Conservation (phyloP, 805 yeast genomes). For the Monosporozyma aerobia region DNA sequence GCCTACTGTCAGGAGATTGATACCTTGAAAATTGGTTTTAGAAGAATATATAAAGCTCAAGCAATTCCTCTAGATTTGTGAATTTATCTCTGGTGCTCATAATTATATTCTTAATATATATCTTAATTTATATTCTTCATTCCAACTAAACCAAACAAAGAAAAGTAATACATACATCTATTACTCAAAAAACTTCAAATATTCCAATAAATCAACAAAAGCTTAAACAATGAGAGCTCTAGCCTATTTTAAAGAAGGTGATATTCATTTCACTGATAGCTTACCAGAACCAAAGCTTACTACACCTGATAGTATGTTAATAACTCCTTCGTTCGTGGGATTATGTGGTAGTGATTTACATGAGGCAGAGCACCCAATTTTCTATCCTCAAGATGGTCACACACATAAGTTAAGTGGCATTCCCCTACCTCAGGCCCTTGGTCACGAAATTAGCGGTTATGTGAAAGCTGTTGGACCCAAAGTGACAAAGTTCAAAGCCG, state of each 20-base stretch:
- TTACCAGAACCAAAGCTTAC: slow-evolving; percentile 30
- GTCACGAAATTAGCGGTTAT: slow-evolving; percentile 46
- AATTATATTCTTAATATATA: too few relatives aligned
- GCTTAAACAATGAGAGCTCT: slow-evolving; percentile 35
- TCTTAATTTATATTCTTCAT: too few relatives aligned
- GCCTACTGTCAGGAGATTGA: too few relatives aligned
- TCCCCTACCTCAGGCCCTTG: slow-evolving; percentile 38
- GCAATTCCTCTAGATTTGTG: too few relatives aligned
- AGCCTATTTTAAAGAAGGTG: slow-evolving; percentile 37
- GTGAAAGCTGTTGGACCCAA: slow-evolving; percentile 37
- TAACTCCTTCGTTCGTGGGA: slow-evolving; percentile 43
- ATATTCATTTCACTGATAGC: slow-evolving; percentile 33
- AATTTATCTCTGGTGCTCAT: too few relatives aligned
- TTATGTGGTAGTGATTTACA: slow-evolving; percentile 56
- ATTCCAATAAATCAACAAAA: neutral
- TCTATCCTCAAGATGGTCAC: slow-evolving; percentile 36
- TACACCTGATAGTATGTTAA: slow-evolving; percentile 32
- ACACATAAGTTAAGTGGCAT: slow-evolving; percentile 33
- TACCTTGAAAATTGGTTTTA: too few relatives aligned
- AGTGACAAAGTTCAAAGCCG: slow-evolving; percentile 38
- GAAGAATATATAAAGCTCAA: too few relatives aligned
- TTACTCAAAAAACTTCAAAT: neutral
- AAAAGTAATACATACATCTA: neutral
- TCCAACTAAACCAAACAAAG: too few relatives aligned
- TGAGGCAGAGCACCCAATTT: slow-evolving; percentile 50